A percentile compares a stretch with the other conserved stretches of the same genome.
Evolutionary conservation across 768 basidiomycete genomes (phyloP).

Genomic region (Lactarius pseudohatsudake): DNA sequence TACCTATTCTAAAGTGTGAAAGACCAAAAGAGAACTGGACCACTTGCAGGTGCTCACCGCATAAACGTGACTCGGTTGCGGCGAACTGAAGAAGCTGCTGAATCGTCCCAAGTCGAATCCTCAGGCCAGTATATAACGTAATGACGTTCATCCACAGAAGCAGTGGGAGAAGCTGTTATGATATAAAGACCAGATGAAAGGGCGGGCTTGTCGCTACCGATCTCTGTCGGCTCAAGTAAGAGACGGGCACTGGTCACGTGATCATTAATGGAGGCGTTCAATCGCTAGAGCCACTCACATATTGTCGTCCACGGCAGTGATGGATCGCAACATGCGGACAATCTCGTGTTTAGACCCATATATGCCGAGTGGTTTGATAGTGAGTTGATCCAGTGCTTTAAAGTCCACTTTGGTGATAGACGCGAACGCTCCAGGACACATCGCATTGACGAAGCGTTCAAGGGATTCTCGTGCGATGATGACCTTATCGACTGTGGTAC

Average conservation of each 20-base stretch:
- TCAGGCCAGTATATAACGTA: conserved; percentile 37
- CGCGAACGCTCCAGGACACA: conserved; percentile 49
- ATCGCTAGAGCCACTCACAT: conserved; percentile 37
- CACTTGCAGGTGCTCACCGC: conserved; percentile 41
- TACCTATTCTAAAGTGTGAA: conserved; percentile 42
- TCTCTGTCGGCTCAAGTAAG: conserved; percentile 26
- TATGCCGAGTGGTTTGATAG: conserved; percentile 51
- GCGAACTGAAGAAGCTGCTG: conserved; percentile 43
- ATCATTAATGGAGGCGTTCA: background rate
- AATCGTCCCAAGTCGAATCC: conserved; percentile 56
- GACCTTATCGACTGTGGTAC: conserved; percentile 52
- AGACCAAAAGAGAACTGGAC: background rate
- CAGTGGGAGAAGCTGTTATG: conserved; percentile 28
- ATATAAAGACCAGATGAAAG: conserved; percentile 57
- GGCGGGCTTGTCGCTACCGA: conserved; percentile 28
- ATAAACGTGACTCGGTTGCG: conserved; percentile 62
- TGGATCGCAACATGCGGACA: conserved; percentile 41
- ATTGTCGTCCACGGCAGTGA: conserved; percentile 39
- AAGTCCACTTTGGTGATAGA: conserved; percentile 35
- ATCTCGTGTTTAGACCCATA: conserved; percentile 56
- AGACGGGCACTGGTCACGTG: conserved; percentile 25
- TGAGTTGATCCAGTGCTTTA: conserved; percentile 44
- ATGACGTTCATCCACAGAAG: conserved; percentile 32
- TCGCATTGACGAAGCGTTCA: conserved; percentile 45
- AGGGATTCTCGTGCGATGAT: conserved; percentile 55